Conservation (phyloP, 2,329 filamentous ascomycete genomes). For the Scytalidium sp. region DNA sequence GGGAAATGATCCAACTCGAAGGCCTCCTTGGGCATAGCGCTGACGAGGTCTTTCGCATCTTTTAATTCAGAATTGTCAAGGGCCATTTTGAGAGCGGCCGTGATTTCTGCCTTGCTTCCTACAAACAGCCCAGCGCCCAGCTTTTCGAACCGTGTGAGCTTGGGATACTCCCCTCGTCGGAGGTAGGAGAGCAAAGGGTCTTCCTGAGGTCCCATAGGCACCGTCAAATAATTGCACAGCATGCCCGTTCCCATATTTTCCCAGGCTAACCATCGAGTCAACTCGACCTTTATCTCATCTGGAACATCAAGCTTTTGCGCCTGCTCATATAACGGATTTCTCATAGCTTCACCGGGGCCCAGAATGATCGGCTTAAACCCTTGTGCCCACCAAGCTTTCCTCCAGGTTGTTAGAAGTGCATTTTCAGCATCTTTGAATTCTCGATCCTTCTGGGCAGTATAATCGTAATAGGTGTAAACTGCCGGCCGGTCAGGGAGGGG, state of each 20-base stretch:
- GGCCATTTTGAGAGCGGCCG: conserved; percentile 58
- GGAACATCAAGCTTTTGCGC: conserved; percentile 63
- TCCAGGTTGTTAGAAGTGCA: conserved; percentile 79
- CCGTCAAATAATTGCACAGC: conserved; percentile 71
- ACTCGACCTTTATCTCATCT: conserved; percentile 60
- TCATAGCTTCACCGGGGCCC: conserved; percentile 74
- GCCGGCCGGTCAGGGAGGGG: conserved; percentile 66
- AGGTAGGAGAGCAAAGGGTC: conserved; percentile 71
- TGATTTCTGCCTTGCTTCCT: conserved; percentile 63
- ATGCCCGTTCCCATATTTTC: conserved; percentile 84
- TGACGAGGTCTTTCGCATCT: conserved; percentile 59
- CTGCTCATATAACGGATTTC: conserved; percentile 73
- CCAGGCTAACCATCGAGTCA: conserved; percentile 91
- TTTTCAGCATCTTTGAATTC: conserved; percentile 70
- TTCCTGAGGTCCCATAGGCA: conserved; percentile 78
- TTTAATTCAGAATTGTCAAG: conserved; percentile 54
- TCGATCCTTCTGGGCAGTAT: conserved; percentile 57
- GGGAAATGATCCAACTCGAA: conserved; percentile 65
- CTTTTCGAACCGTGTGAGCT: conserved; percentile 70
- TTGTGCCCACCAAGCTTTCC: conserved; percentile 91
- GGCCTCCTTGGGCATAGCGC: conserved; percentile 54
- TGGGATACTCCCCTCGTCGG: conserved; percentile 71
- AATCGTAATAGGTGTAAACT: conserved; percentile 91
- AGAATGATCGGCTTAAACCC: conserved; percentile 86
- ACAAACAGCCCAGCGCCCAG: conserved; percentile 71